Conservation (phyloP, 305 asterid species). For the Galium porrigens region DNA sequence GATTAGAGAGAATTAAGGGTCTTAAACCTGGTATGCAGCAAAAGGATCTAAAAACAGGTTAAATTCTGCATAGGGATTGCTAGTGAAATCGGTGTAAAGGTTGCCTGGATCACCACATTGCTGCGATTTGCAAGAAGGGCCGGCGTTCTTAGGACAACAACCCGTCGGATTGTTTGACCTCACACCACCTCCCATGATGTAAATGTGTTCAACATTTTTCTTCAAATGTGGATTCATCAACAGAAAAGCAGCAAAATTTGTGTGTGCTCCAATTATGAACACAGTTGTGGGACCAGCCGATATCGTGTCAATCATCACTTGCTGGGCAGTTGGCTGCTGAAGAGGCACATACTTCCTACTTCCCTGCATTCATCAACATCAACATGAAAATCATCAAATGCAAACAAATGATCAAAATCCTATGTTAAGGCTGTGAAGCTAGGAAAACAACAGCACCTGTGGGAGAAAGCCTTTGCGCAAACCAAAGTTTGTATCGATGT, state of each 20-base stretch:
- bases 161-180: slow-evolving; percentile 60
- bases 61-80: slow-evolving; percentile 74
- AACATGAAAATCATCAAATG: neutral
- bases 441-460: slow-evolving; percentile 30
- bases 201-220: slow-evolving; percentile 52
- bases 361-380: slow-evolving; percentile 32
- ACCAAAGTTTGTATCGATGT: slow-evolving; percentile 56
- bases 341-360: slow-evolving; percentile 54
- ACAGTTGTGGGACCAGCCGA: slow-evolving; percentile 59
- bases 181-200: slow-evolving; percentile 77
- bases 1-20: neutral
- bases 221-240: slow-evolving; percentile 62
- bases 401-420: neutral
- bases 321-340: slow-evolving; percentile 59
- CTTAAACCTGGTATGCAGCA: slow-evolving; percentile 74
- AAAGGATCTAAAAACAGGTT: slow-evolving; percentile 80
- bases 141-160: slow-evolving; percentile 41
- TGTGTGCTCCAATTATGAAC: slow-evolving; percentile 40
- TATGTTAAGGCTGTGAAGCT: neutral
- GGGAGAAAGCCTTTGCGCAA: slow-evolving; percentile 61
- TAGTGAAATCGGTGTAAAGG: slow-evolving; percentile 42
- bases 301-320: slow-evolving; percentile 51
- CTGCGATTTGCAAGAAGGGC: slow-evolving; percentile 34
- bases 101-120: slow-evolving; percentile 69
- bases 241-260: slow-evolving; percentile 56